These are phyloP conservation scores for Nissolia schottii DNA, from an alignment of 306 rosid species.

Conservation along the genomic window DNA sequence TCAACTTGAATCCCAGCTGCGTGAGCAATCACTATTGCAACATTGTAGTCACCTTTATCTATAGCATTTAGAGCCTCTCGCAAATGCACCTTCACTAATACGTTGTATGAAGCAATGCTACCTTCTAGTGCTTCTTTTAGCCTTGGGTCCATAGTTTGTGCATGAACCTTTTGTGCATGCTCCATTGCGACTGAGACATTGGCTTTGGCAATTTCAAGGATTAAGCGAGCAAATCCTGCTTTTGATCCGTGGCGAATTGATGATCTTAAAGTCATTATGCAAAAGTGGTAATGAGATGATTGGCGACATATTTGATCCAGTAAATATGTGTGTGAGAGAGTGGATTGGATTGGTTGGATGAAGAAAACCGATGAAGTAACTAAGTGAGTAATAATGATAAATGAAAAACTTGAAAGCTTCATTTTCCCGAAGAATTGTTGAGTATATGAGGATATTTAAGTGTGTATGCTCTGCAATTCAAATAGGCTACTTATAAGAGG, in stretches of 20 bases:
- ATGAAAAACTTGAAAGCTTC: neutral
- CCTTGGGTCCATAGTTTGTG: neutral
- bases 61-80: slow-evolving; percentile 10
- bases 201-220: slow-evolving; percentile 10
- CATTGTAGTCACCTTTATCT: neutral
- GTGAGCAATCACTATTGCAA: neutral
- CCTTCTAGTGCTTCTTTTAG: neutral
- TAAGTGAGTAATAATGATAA: neutral
- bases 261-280: slow-evolving; percentile 12
- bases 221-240: slow-evolving; percentile 21
- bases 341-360: neutral
- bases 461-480: neutral
- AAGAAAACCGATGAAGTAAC: neutral
- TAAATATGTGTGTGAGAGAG: slow-evolving; percentile 8
- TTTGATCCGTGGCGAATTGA: slow-evolving; percentile 27
- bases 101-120: slow-evolving; percentile 7
- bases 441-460: neutral
- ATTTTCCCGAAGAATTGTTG: neutral
- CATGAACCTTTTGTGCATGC: neutral
- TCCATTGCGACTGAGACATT: neutral
- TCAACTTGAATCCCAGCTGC: neutral
- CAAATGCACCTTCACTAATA: slow-evolving; percentile 2
- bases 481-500: neutral
- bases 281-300: slow-evolving; percentile 25
- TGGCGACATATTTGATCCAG: slow-evolving; percentile 27